Base-by-base conservation (phyloP, 2,329 filamentous ascomycete species). In the Fusarium lyarnte region DNA sequence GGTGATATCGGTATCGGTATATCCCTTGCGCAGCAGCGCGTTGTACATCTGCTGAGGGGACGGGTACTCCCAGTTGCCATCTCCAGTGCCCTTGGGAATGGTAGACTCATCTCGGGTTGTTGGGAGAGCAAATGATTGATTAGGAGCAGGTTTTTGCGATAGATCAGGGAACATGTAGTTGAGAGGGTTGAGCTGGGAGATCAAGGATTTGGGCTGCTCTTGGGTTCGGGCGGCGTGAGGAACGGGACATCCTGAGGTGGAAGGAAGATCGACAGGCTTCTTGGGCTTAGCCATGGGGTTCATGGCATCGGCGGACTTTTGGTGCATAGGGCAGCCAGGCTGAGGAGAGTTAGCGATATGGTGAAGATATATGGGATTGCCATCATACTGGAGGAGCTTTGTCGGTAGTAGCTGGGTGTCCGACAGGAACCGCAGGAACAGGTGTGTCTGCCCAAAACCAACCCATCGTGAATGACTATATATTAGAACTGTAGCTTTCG, bases 11-110 rank as follows among this genome's bases (percentile, higher is more conserved):
- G 96, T 98, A 80, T 98, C 95, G 2, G 93, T 94, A 83, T 98
- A 96, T 65, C 96, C 96, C 83, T 99, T 99, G 72, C 96, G 92
- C 69, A 98, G 85, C 84, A 99, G 92, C 12, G 96, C 96, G 79
- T 99, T 98, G 87, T 98, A 99, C 96, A 99, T 99, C 83, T 99
- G 96, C 84, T 99, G 96, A 1, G 96, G 95, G 0, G 94, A 98
- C 0, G 96, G 96, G 80, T 99, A 99, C 82, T 98, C 96, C 96
- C 96, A 99, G 78, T 93, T 97, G 51, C 91, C 89, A 58, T 91
- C 87, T 52, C 90, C 88, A 66, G 92, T 90, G 77, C 93, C 94
- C 75, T 93, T 93, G n/a, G 96, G 96, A 76, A 99, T 99, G 2
- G 95, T 94, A 2, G 94, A 97, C 35, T 88, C 84, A 82, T 98